These are phyloP conservation scores for Xenoacremonium recifei DNA, from an alignment of 2,329 filamentous ascomycete genomes.

Conservation along the genomic window DNA sequence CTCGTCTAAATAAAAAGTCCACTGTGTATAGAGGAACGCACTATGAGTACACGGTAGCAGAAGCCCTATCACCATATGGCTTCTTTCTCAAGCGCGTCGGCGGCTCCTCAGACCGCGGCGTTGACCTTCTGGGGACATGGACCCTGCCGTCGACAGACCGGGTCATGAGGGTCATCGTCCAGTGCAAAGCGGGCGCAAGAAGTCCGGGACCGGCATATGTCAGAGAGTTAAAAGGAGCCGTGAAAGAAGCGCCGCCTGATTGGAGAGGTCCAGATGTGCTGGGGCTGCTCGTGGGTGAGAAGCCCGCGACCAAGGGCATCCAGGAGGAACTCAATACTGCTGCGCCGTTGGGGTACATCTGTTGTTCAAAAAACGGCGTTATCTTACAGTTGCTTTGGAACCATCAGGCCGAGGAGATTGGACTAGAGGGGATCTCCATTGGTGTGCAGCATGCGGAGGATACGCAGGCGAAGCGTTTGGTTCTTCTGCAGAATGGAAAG, in stretches of 20 bases:
- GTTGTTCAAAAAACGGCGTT: conserved; percentile 55
- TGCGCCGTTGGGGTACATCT: conserved; percentile 69
- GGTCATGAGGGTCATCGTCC: conserved; percentile 50
- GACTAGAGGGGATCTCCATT: conserved; percentile 60
- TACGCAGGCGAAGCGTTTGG: conserved; percentile 38
- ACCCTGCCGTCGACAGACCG: conserved; percentile 40
- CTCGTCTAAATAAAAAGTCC: conserved; percentile 51
- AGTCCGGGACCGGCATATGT: conserved; percentile 58
- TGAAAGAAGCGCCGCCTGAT: conserved; percentile 68
- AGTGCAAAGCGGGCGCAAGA: conserved; percentile 66
- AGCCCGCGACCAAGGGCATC: conserved; percentile 74
- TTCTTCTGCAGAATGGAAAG: conserved; percentile 52
- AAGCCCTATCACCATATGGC: conserved; percentile 56
- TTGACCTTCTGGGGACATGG: conserved; percentile 75
- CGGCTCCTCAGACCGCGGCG: conserved; percentile 65
- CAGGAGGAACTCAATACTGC: conserved; percentile 67
- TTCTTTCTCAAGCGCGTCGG: conserved; percentile 67
- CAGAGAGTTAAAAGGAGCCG: conserved; percentile 78
- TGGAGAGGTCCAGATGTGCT: conserved; percentile 68
- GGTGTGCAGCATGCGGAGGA: conserved; percentile 40
- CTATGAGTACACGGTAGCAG: conserved; percentile 71
- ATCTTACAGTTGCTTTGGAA: conserved; percentile 76
- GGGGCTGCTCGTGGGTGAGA: conserved; percentile 68
- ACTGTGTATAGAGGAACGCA: conserved; percentile 70
- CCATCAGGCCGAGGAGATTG: conserved; percentile 56